Evolutionary conservation across 2,329 filamentous ascomycete species (phyloP), one percentile per base, ranked within the genome.

Genomic region (Myriosclerotinia scirpicola): DNA sequence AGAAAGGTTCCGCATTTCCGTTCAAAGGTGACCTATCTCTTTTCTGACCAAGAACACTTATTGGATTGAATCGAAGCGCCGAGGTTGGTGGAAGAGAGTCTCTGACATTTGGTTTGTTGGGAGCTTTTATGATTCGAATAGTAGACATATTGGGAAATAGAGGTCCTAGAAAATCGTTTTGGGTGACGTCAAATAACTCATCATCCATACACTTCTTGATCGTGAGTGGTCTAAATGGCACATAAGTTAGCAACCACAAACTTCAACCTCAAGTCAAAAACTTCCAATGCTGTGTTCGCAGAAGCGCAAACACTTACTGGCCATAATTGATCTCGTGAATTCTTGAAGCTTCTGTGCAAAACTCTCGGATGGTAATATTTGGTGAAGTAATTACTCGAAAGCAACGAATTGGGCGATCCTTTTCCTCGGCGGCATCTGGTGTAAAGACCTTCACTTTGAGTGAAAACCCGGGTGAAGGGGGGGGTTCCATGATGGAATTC

Each of bases 201-300:
- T 75, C 75, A 64, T 76, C 75, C 65, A 75, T 74, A 22, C 74
- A 74, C 56, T 74, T 75, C 68, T 75, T 75, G 46, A 76, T 73
- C 1, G 71, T 62, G 40, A 76, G 67, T 44, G 72, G 71, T 55
- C 75, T 76, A 65, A 22, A 38, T 40, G 54, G 54, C 61, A 40
- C 22, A 42, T 9, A 54, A 36, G 15, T 66, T 26, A 66, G 52
- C 40, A 56, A 22, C 4, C 17, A 22, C 11, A 14, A 20, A 26
- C 15, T 14, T 48, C 30, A 30, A n/a, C 30, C 26, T n/a, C 40
- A n/a, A 48, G 6, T 5, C 7, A 7, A 46, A 44, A 2, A 9
- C 36, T 22, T 14, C 42, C 42, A 58, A 5, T 1, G n/a, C 20
- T 17, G 34, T 38, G 22, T 54, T 54, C 26, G 38, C 20, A 50